Conservation (phyloP, 1,284 basidiomycete species). For the Apiotrichum domesticum region DNA sequence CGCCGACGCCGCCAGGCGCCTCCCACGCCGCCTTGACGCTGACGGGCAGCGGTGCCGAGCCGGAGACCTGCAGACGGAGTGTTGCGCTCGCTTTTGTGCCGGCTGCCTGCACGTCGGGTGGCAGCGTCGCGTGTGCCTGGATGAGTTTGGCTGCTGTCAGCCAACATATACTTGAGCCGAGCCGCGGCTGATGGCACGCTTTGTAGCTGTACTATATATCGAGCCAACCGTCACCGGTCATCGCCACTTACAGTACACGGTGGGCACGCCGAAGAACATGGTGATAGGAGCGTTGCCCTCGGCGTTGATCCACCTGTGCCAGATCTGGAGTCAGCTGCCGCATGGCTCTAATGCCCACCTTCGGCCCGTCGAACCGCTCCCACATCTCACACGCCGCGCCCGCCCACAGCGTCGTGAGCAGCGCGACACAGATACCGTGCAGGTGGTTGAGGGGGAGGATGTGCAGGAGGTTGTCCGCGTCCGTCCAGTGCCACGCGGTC, state of each 20-base stretch:
- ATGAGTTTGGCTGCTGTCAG: slow-evolving; percentile 23
- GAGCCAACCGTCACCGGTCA: too few species aligned
- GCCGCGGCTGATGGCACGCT: too few species aligned
- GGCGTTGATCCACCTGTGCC: slow-evolving; percentile 32
- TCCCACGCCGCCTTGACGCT: slow-evolving; percentile 38
- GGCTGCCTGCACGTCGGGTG: slow-evolving; percentile 16
- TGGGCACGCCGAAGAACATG: slow-evolving; percentile 36
- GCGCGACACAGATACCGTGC: slow-evolving; percentile 41
- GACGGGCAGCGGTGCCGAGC: slow-evolving; percentile 39
- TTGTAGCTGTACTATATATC: too few species aligned
- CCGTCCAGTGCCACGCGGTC: slow-evolving; percentile 35
- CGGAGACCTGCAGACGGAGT: slow-evolving; percentile 40
- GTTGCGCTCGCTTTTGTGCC: slow-evolving; percentile 30
- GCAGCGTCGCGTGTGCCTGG: slow-evolving; percentile 19
- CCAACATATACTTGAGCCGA: too few species aligned
- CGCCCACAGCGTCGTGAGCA: slow-evolving; percentile 38
- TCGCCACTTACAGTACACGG: slow-evolving; percentile 25
- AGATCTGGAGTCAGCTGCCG: slow-evolving; percentile 16
- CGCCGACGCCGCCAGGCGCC: slow-evolving; percentile 28
- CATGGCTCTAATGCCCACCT: slow-evolving; percentile 10
- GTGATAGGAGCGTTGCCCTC: slow-evolving; percentile 22
- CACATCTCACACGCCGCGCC: slow-evolving; percentile 41
- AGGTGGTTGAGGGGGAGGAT: slow-evolving; percentile 41
- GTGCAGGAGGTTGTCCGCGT: slow-evolving; percentile 28
- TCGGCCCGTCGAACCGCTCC: slow-evolving; percentile 34